These are phyloP conservation scores for Euphorbia lathyris DNA, from an alignment of 345 rosid genomes.

Conservation along the genomic window DNA sequence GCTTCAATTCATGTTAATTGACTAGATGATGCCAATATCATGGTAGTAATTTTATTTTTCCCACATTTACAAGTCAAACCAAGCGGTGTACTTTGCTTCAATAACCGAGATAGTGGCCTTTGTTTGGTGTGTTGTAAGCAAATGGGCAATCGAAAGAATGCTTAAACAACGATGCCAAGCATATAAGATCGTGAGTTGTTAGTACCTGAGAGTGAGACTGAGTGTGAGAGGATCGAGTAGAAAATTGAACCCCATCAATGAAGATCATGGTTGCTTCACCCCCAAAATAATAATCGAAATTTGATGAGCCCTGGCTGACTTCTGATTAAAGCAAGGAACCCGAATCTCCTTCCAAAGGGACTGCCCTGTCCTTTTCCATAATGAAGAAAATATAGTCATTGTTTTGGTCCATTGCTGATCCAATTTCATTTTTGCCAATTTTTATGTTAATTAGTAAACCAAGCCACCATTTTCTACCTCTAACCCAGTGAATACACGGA, in stretches of 20 bases:
- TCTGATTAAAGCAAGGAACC: too few relatives aligned
- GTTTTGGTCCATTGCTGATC: too few relatives aligned
- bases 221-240: slow-evolving; percentile 10
- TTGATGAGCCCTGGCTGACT: too few relatives aligned
- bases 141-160: neutral
- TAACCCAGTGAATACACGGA: too few relatives aligned
- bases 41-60: neutral
- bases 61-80: neutral
- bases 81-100: neutral
- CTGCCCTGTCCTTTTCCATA: too few relatives aligned
- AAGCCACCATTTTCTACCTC: too few relatives aligned
- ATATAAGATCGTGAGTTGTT: neutral
- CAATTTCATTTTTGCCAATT: too few relatives aligned
- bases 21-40: neutral
- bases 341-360: too few relatives aligned
- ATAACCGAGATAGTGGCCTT: neutral
- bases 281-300: neutral
- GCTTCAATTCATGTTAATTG: neutral
- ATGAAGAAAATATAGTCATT: too few relatives aligned
- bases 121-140: neutral
- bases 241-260: slow-evolving; percentile 18
- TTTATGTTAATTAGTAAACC: too few relatives aligned
- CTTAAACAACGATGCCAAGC: neutral
- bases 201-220: neutral
- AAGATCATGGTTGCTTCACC: slow-evolving; percentile 15